These are phyloP conservation scores for Lophium mytilinum DNA, from an alignment of 495 filamentous ascomycete genomes.

Conservation along the genomic window DNA sequence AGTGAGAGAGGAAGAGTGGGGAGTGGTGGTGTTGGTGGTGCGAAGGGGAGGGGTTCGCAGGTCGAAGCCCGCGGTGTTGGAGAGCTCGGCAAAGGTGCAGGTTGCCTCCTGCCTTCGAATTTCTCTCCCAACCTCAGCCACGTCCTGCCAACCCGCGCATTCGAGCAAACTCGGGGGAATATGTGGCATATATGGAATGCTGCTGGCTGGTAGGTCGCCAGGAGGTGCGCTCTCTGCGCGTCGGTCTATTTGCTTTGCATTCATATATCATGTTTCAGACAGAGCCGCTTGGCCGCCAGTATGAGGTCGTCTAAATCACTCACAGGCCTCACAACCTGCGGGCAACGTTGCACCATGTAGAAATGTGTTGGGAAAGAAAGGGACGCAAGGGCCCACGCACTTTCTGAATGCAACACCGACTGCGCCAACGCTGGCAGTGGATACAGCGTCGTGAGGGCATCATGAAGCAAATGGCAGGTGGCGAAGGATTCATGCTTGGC, in stretches of 20 bases:
- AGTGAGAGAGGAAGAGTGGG: not conserved
- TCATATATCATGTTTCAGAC: not conserved
- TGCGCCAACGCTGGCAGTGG: no score
- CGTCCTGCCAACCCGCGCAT: not conserved
- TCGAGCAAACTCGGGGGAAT: not conserved
- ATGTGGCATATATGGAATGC: not conserved
- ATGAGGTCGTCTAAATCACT: not conserved
- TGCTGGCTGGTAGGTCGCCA: not conserved
- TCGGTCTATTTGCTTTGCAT: not conserved
- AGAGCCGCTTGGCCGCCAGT: not conserved
- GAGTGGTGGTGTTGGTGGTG: not conserved
- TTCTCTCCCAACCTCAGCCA: not conserved
- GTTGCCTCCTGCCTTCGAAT: not conserved
- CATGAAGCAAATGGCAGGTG: no score
- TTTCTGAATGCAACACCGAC: no score
- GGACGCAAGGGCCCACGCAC: no score
- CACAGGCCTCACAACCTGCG: not conserved
- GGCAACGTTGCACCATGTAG: not conserved
- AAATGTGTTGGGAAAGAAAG: not conserved
- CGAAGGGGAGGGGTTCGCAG: constrained; percentile 1
- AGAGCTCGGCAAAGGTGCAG: not conserved
- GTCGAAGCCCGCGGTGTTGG: not conserved
- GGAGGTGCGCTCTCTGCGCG: not conserved
- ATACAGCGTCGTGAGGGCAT: no score
- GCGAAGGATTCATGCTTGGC: no score